phyloP scores from a whole-genome alignment of 148 eudicot species.

The Pouteria glomerata region DNA sequence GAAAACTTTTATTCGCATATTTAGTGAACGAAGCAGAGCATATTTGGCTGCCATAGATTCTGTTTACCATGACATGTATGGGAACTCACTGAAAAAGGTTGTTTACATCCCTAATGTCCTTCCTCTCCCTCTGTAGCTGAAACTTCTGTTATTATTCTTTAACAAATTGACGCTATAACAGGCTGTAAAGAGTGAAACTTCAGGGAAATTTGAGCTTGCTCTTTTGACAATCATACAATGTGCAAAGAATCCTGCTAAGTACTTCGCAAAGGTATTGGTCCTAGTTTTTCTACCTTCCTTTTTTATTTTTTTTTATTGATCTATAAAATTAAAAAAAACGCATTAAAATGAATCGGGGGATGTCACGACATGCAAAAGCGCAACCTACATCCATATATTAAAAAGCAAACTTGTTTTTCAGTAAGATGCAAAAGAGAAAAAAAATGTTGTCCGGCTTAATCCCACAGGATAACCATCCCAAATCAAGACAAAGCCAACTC shows the following conservation, averaged over 20 bases:
- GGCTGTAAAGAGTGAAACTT: conserved; percentile 61
- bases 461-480: no score
- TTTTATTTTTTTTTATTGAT: not conserved
- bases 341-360: no score
- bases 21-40: conserved; percentile 51
- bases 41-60: conserved; percentile 49
- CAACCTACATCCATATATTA: no score
- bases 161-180: conserved; percentile 14
- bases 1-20: conserved; percentile 37
- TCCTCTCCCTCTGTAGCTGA: not conserved
- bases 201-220: conserved; percentile 37
- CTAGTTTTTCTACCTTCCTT: not conserved
- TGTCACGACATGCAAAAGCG: no score
- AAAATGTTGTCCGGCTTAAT: no score
- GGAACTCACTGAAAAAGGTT: conserved; percentile 53
- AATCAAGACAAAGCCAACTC: no score
- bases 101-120: not conserved
- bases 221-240: conserved; percentile 44
- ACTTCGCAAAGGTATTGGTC: conserved; percentile 43
- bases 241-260: conserved; percentile 45
- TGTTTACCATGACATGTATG: conserved; percentile 34
- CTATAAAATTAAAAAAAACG: not conserved
- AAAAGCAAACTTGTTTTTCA: no score
- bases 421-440: no score
- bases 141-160: not conserved